Evolutionary conservation across 73 alveolate species (phyloP).

Genomic region (Paramecium primaurelia): DNA sequence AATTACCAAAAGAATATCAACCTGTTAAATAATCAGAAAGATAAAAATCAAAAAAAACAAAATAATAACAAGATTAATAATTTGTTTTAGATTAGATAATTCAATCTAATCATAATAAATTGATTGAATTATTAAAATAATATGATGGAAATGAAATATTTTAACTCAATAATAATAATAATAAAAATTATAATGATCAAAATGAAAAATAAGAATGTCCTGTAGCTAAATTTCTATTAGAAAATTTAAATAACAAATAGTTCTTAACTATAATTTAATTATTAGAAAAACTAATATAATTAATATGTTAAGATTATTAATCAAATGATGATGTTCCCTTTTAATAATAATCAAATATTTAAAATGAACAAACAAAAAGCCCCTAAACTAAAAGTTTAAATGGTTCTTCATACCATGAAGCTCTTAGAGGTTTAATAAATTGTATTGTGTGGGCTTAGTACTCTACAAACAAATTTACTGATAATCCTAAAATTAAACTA

Average conservation of each 20-base stretch:
- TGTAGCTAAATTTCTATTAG: background rate
- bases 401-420: background rate
- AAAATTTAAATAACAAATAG: background rate
- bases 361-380: background rate
- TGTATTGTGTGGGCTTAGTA: background rate
- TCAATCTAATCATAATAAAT: background rate
- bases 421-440: background rate
- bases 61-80: background rate
- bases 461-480: background rate
- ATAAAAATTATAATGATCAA: background rate
- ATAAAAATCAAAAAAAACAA: background rate
- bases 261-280: background rate
- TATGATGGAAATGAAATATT: background rate
- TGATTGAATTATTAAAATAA: background rate
- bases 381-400: background rate
- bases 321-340: background rate
- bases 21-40: conserved; percentile 12
- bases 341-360: background rate
- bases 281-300: background rate
- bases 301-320: background rate
- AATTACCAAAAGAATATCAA: background rate
- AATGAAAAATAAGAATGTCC: background rate
- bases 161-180: background rate
- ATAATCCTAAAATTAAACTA: background rate
- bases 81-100: background rate